phyloP scores from a whole-genome alignment of 805 yeast species.

The Clavispora phyllophila region DNA sequence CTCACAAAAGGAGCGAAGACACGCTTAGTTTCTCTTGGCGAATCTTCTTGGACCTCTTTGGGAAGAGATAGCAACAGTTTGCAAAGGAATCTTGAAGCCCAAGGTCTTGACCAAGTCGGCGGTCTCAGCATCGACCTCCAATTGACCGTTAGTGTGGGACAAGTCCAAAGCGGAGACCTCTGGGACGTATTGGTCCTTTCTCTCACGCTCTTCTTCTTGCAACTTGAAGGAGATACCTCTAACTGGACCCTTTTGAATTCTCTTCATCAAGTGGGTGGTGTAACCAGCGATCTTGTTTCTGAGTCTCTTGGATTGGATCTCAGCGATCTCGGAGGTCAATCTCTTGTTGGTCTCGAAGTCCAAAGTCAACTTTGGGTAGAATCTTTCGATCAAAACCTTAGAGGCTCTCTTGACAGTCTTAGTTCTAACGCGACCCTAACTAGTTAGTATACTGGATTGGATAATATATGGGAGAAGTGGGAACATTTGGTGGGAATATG shows the following conservation, averaged over 20 bases:
- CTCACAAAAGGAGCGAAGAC: constrained; percentile 2
- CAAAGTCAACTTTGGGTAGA: constrained; percentile 98
- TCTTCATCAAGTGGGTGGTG: constrained; percentile 99
- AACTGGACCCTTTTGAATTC: constrained; percentile 99
- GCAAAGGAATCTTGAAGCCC: constrained; percentile 83
- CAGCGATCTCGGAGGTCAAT: constrained; percentile 96
- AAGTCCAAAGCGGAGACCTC: constrained; percentile 99
- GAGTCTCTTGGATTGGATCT: constrained; percentile 98
- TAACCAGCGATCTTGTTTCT: constrained; percentile 99
- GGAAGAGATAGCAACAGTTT: constrained; percentile 81
- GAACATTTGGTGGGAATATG: not conserved
- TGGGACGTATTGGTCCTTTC: constrained; percentile 99
- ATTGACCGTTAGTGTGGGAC: constrained; percentile 90
- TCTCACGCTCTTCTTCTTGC: constrained; percentile 99
- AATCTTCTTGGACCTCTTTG: constrained; percentile 88
- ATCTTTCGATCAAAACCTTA: constrained; percentile 98
- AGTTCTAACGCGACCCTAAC: constrained; percentile 99
- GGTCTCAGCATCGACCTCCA: constrained; percentile 96
- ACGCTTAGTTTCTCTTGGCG: constrained; percentile 77
- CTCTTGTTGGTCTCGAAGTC: constrained; percentile 99
- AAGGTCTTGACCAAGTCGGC: constrained; percentile 89
- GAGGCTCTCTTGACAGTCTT: constrained; percentile 99
- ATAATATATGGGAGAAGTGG: not conserved
- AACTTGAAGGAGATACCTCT: constrained; percentile 99
- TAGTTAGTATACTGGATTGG: constrained; percentile 19